Percentiles rank a stretch among this genome's conserved stretches.
phyloP scores from a whole-genome alignment of 2,329 filamentous ascomycete species.

The Aspergillus alliaceus region DNA sequence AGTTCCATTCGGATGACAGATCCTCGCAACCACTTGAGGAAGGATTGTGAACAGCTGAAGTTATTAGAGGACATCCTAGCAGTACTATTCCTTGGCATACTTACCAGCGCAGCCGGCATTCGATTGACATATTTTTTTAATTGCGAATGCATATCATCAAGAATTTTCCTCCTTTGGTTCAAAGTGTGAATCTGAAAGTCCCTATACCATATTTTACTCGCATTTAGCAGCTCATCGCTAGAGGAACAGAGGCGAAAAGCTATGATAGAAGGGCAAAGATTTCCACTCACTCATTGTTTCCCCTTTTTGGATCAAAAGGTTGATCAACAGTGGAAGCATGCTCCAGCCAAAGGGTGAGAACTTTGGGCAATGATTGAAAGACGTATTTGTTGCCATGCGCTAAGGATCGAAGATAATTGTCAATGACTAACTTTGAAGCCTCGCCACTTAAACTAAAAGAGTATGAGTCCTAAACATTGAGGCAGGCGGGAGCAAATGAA shows the following conservation, averaged over 20 bases:
- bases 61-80: constrained; percentile 16
- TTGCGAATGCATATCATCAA: constrained; percentile 70
- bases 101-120: constrained; percentile 48
- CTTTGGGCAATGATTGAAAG: constrained; percentile 87
- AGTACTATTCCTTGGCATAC: constrained; percentile 4
- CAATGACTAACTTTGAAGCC: constrained; percentile 81
- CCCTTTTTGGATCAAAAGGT: constrained; percentile 51
- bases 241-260: not conserved
- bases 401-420: constrained; percentile 87
- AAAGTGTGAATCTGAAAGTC: constrained; percentile 50
- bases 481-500: not conserved
- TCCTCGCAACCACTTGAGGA: constrained; percentile 92
- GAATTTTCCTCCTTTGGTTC: constrained; percentile 59
- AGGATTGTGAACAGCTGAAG: constrained; percentile 61
- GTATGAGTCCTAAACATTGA: constrained; percentile 14
- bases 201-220: constrained; percentile 19
- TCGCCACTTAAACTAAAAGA: constrained; percentile 68
- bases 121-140: constrained; percentile 73
- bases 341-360: constrained; percentile 92
- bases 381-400: constrained; percentile 91
- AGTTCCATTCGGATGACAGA: constrained; percentile 76
- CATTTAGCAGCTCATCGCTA: not conserved
- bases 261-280: not conserved
- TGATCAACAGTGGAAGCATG: constrained; percentile 75
- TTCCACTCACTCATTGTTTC: constrained; percentile 43